Evolutionary conservation across 345 rosid genomes (phyloP), one percentile per base, ranked within the genome.

Genomic region (Lepidium sativum): DNA sequence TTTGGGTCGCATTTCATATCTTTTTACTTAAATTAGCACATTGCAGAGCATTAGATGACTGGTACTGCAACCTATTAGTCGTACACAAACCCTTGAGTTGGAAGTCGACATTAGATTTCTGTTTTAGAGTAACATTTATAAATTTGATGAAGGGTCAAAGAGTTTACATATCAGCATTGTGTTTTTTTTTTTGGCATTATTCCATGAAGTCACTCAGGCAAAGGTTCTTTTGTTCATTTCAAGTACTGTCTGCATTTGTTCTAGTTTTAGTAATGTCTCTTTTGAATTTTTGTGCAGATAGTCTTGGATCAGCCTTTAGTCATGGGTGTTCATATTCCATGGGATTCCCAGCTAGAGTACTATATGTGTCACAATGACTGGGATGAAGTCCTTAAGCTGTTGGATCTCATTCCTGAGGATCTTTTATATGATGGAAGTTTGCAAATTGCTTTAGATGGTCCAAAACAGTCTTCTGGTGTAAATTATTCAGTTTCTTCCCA

Each of bases 341-440:
- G 97, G 99, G 96, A 94, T 45, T 89, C 99, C 14, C 96, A 90
- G 75, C 73, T 94, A 69, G 97, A 90, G 86, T 94, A 90, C 66
- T 73, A 84, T 68, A 72, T 82, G 67, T 83, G 84, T 73, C 99
- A 85, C 73, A 88, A 87, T 85, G 91, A 94, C 68, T 88, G 91
- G 97, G 91, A 83, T 66, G 99, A 94, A 79, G 89, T 90, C 67
- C 80, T 70, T 25, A 87, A 85, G 78, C 80, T 90, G 55, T 69
- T 94, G 79, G 89, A 86, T 60, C 62, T 84, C 65, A 73, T 94
- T 67, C 97, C 99, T 71, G 55, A 79, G 55, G 81, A 88, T 57
- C 75, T 78, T 53, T 68, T 90, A 72, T 78, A 79, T 38, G 81
- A 79, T 69, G 96, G 95, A 77, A 88, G 77, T 71, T 84, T 94